Percentiles rank a stretch among this genome's conserved stretches.
Conservation (phyloP, 1,284 basidiomycete genomes). For the Boletus semigastroideus region DNA sequence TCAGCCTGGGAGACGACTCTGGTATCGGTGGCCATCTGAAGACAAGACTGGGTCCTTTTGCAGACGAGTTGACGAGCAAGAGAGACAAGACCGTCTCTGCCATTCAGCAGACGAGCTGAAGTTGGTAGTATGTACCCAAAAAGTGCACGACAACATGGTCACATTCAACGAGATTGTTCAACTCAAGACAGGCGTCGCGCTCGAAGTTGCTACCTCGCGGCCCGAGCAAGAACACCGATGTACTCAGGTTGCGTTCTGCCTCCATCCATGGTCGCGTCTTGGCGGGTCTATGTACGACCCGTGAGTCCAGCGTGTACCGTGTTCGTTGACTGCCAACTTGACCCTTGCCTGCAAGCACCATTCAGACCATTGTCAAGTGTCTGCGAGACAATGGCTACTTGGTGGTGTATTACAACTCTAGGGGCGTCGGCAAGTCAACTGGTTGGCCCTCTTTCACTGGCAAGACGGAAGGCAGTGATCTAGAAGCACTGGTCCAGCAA, state of each 20-base stretch:
- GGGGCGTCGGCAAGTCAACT: constrained; percentile 69
- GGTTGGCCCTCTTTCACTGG: constrained; percentile 74
- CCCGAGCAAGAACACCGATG: constrained; percentile 16
- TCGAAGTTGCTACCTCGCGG: constrained; percentile 19
- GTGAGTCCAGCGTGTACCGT: constrained; percentile 44
- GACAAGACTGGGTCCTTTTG: constrained; percentile 69
- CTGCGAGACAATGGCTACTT: constrained; percentile 47
- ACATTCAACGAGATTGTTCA: constrained; percentile 7
- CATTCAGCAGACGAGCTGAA: no score
- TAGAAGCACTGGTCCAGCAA: constrained; percentile 60
- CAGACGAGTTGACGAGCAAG: constrained; percentile 72
- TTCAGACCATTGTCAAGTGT: constrained; percentile 36
- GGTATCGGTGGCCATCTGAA: constrained; percentile 76
- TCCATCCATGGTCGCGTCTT: constrained; percentile 80
- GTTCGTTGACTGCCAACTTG: not conserved
- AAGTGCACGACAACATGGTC: constrained; percentile 7
- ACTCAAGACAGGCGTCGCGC: constrained; percentile 30
- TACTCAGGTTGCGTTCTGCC: constrained; percentile 56
- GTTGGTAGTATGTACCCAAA: not conserved
- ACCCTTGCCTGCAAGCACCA: constrained; percentile 20
- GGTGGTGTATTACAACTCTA: constrained; percentile 70
- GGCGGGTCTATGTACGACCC: constrained; percentile 73
- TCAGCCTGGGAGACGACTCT: constrained; percentile 53
- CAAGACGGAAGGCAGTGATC: constrained; percentile 62
- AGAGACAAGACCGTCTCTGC: constrained; percentile 72